Evolutionary conservation across 2,329 filamentous ascomycete species (phyloP).

Genomic region (Sphaerulina populicola): DNA sequence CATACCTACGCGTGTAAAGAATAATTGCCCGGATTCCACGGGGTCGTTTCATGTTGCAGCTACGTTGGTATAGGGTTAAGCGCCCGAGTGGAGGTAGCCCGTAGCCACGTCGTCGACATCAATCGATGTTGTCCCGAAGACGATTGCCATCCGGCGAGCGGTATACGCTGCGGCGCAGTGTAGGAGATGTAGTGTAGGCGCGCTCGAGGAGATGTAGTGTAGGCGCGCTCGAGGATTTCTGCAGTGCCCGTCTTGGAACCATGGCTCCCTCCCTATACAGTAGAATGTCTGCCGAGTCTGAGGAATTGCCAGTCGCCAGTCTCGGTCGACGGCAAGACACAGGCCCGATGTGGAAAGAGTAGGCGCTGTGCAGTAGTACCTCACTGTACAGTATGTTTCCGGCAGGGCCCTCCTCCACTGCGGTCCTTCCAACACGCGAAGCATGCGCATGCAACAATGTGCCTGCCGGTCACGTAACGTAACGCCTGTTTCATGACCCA

Average conservation of each 20-base stretch:
- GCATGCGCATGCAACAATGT: conserved; percentile 1
- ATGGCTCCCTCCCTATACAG: neutral
- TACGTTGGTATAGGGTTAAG: neutral
- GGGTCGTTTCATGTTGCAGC: neutral
- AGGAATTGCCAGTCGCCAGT: neutral
- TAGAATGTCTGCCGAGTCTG: neutral
- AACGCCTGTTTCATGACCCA: neutral
- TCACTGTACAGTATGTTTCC: neutral
- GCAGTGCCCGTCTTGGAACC: neutral
- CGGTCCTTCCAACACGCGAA: neutral
- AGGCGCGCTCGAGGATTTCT: neutral
- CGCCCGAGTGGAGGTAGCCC: neutral
- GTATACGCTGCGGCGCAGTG: neutral
- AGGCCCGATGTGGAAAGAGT: neutral
- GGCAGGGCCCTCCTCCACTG: neutral
- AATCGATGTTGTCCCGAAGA: neutral
- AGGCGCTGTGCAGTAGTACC: neutral
- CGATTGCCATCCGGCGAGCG: neutral
- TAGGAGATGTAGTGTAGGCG: neutral
- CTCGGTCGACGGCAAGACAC: neutral
- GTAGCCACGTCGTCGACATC: neutral
- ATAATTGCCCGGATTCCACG: neutral
- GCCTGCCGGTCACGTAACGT: neutral
- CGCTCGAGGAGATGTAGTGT: neutral
- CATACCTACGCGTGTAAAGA: neutral